Base-by-base conservation (phyloP, 495 filamentous ascomycete genomes). In the Penicillium goetzii region DNA sequence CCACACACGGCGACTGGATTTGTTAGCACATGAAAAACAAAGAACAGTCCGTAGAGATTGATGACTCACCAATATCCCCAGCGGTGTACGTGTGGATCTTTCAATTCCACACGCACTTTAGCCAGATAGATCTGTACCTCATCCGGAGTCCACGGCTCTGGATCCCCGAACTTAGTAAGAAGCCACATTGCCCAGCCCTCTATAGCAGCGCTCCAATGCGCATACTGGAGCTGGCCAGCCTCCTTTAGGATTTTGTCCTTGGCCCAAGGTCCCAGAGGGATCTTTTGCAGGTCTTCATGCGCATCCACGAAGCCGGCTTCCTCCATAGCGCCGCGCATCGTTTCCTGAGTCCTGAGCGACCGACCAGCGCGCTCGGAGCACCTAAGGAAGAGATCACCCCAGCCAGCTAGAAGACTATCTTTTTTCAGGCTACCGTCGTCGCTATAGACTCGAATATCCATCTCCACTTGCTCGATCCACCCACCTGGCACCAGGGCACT, bases 391-490 rank as follows among this genome's bases (percentile, higher is more conserved):
- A 70, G 36, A 3, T 63, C 59, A 2, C 67, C 67, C 57, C 62
- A 72, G 7, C 69, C 56, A 0, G 52, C 59, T 4, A 83, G 58
- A 21, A 64, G 36, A 56, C 73, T 77, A 50, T 69, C 68, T 17
- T 61, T 63, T 19, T 64, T 65, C 9, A 79, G 61, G 43, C 72
- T 77, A 36, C 70, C 66, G 73, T 85, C 84, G 64, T 84, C 81
- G 63, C 74, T 78, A 11, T 62, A 54, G 23, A 80, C 70, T 59
- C 62, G 62, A 43, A 74, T 72, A 36, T 69, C 65, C 28, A 83
- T 68, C 59, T 87, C 84, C 60, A 83, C 78, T 59, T 84, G 69
- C 60, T 88, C 85, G 41, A 85, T 68, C 72, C 80, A 86, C 38
- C 80, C 85, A 54, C 84, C 83, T 4, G 84, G 84, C 47, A 70